A percentile compares a stretch with the other conserved stretches of the same genome.
These are phyloP conservation scores for Plasmodium sp. DNA, from an alignment of 169 alveolate genomes.

Conservation along the genomic window DNA sequence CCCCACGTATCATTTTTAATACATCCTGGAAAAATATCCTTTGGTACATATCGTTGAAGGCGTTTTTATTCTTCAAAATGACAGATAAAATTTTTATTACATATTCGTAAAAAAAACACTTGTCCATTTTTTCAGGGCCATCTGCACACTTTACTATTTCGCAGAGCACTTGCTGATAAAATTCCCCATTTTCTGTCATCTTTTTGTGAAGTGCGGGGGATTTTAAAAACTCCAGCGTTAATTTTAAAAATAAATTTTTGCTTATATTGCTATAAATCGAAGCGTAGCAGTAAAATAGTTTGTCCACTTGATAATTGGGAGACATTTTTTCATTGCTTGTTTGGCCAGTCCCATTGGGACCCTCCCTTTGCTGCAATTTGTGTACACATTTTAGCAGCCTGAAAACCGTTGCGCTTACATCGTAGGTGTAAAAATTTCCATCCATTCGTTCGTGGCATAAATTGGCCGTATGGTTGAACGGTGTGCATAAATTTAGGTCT, in stretches of 20 bases:
- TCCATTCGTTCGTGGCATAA: conserved; percentile 58
- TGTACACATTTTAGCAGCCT: conserved; percentile 54
- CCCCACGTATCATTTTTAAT: conserved; percentile 17
- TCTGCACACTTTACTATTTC: conserved; percentile 33
- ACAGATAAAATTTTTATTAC: conserved; percentile 36
- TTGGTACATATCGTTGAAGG: conserved; percentile 27
- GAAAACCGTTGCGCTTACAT: conserved; percentile 31
- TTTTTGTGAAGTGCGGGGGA: conserved; percentile 12
- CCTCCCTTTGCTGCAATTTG: conserved; percentile 26
- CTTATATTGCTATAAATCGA: conserved; percentile 36
- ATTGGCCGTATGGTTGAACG: conserved; percentile 50
- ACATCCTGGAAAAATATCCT: conserved; percentile 39
- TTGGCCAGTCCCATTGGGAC: background rate
- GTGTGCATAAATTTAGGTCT: conserved; percentile 32
- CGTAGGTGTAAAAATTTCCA: conserved; percentile 18
- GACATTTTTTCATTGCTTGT: background rate
- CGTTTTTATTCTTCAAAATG: conserved; percentile 6
- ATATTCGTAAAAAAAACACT: conserved; percentile 24
- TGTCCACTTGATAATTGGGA: conserved; percentile 21
- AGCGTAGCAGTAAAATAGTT: conserved; percentile 58
- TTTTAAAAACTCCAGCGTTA: conserved; percentile 36
- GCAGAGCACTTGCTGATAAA: conserved; percentile 29
- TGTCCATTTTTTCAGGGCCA: conserved; percentile 10
- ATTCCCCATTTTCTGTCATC: conserved; percentile 12
- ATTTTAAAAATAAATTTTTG: conserved; percentile 39